phyloP scores from a whole-genome alignment of 768 basidiomycete species.

The Harrya chromipes region DNA sequence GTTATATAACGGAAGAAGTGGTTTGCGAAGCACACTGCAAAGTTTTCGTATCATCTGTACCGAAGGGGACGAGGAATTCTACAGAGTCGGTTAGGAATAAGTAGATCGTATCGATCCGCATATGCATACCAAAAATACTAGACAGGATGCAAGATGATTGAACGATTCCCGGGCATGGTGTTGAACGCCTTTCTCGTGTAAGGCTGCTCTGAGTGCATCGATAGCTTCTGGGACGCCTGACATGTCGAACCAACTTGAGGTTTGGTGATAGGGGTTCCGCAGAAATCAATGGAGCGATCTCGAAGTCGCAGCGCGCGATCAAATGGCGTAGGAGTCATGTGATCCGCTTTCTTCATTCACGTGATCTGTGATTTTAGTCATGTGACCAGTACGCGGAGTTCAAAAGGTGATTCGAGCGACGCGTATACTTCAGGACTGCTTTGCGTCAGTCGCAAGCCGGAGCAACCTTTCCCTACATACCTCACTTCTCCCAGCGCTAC shows the following conservation, averaged over 20 bases:
- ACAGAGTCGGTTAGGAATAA: background rate
- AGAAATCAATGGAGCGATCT: background rate
- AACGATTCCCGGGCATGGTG: constrained; percentile 34
- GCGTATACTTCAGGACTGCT: constrained; percentile 7
- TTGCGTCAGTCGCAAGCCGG: background rate
- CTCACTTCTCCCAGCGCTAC: constrained; percentile 9
- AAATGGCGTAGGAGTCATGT: constrained; percentile 26
- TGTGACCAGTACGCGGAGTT: constrained; percentile 26
- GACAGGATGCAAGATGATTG: constrained; percentile 39
- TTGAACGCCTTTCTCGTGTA: constrained; percentile 28
- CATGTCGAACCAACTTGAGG: constrained; percentile 5
- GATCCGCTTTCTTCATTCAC: constrained; percentile 5
- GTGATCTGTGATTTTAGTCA: constrained; percentile 29
- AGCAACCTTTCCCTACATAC: too few species aligned
- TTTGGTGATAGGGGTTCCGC: background rate
- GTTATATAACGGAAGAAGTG: constrained; percentile 44
- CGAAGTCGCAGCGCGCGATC: too few species aligned
- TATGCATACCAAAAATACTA: constrained; percentile 42
- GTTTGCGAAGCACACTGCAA: constrained; percentile 38
- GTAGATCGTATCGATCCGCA: background rate
- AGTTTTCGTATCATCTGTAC: constrained; percentile 38
- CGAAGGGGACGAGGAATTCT: constrained; percentile 42
- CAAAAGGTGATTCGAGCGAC: constrained; percentile 9
- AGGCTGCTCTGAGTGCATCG: constrained; percentile 30
- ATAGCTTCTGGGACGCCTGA: constrained; percentile 30